A percentile compares a stretch with the other conserved stretches of the same genome.
phyloP scores from a whole-genome alignment of 768 basidiomycete species.

The Boletus sp. region DNA sequence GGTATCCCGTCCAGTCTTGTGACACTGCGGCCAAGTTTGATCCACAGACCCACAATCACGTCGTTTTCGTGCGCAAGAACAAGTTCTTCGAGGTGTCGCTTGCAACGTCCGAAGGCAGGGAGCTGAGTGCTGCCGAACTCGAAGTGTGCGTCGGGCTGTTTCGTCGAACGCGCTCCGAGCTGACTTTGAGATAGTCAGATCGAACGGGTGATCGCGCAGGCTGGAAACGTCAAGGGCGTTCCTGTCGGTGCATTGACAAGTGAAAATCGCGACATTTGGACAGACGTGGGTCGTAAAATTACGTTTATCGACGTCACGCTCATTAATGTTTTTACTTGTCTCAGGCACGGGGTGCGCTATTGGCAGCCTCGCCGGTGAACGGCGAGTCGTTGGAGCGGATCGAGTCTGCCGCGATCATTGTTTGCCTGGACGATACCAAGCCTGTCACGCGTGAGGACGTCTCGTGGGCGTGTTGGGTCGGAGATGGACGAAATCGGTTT shows the following conservation, averaged over 20 bases:
- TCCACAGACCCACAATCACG: conserved; percentile 72
- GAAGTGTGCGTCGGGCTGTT: conserved; percentile 49
- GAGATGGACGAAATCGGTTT: conserved; percentile 87
- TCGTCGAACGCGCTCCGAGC: not conserved
- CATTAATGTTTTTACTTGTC: not conserved
- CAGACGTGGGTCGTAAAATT: conserved; percentile 64
- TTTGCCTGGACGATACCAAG: conserved; percentile 79
- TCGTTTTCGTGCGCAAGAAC: conserved; percentile 90
- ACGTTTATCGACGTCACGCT: not conserved
- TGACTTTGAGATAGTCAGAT: conserved; percentile 50
- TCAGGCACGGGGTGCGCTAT: conserved; percentile 58
- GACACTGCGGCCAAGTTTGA: conserved; percentile 87
- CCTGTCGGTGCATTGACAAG: conserved; percentile 83
- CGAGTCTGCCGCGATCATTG: conserved; percentile 85
- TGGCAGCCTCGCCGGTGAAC: conserved; percentile 67
- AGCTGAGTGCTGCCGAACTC: conserved; percentile 79
- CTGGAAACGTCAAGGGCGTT: conserved; percentile 45
- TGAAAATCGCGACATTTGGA: conserved; percentile 89
- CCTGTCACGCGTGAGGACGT: conserved; percentile 82
- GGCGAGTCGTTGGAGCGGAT: conserved; percentile 68
- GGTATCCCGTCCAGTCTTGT: conserved; percentile 79
- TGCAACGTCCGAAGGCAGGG: conserved; percentile 55
- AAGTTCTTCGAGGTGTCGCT: conserved; percentile 85
- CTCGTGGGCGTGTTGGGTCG: conserved; percentile 84
- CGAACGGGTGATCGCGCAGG: conserved; percentile 61